A percentile compares a stretch with the other conserved stretches of the same genome.
Conservation (phyloP, 169 alveolate genomes). For the Babesia ovata region DNA sequence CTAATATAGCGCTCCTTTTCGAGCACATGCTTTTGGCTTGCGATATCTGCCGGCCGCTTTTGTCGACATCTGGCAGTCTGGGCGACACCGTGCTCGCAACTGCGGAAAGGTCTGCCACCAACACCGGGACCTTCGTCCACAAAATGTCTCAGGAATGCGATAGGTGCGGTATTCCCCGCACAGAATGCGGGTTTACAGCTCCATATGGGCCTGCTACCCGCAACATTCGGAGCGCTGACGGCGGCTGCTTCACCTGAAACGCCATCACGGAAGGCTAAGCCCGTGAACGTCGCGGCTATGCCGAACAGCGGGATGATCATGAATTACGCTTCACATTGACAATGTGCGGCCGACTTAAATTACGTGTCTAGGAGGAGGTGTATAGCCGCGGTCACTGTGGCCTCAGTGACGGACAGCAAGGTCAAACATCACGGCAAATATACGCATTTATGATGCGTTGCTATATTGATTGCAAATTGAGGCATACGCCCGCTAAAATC, state of each 20-base stretch:
- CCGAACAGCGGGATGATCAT: background rate
- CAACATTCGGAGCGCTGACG: background rate
- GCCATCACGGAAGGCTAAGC: slow-evolving; percentile 23
- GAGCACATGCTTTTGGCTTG: slow-evolving; percentile 56
- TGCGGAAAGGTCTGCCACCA: background rate
- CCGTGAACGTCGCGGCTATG: background rate
- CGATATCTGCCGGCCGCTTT: slow-evolving; percentile 12
- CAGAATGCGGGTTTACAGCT: background rate
- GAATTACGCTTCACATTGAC: background rate
- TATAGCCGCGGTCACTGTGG: too few species aligned
- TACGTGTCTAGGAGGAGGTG: too few species aligned
- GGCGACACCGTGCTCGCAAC: too few species aligned
- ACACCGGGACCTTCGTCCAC: background rate
- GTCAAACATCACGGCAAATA: too few species aligned
- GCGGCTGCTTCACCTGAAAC: background rate
- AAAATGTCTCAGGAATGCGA: background rate
- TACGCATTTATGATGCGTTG: too few species aligned
- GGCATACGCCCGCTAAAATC: too few species aligned
- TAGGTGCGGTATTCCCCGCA: background rate
- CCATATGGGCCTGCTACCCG: background rate
- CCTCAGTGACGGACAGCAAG: too few species aligned
- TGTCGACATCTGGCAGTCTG: background rate
- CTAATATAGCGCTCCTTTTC: slow-evolving; percentile 57
- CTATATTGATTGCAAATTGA: too few species aligned
- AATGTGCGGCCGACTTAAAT: background rate